Conservation (phyloP, 768 basidiomycete genomes). For the Xerocomus potaroensis region DNA sequence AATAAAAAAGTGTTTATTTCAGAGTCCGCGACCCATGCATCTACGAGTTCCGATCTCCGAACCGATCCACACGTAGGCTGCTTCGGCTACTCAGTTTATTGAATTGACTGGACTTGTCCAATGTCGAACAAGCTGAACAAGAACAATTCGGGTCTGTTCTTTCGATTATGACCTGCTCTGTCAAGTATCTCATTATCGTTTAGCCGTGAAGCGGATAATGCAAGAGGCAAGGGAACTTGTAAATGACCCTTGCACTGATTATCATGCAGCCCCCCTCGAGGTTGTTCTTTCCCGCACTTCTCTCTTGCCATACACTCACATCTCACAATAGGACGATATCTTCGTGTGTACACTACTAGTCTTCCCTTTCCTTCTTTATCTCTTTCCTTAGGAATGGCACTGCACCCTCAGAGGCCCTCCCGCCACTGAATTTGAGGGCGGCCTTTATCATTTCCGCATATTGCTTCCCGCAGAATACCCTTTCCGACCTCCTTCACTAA, state of each 20-base stretch:
- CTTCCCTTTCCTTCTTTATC: constrained; percentile 19
- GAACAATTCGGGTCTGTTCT: constrained; percentile 75
- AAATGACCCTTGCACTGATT: constrained; percentile 81
- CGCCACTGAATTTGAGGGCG: constrained; percentile 90
- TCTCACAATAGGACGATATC: constrained; percentile 65
- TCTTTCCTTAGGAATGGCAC: constrained; percentile 77
- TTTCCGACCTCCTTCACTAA: constrained; percentile 92
- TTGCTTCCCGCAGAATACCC: constrained; percentile 91
- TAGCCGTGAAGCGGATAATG: constrained; percentile 95
- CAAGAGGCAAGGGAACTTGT: constrained; percentile 90
- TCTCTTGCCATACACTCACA: constrained; percentile 8
- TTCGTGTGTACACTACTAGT: constrained; percentile 52
- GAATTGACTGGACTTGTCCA: no score
- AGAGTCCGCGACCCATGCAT: neutral
- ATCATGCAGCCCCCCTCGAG: constrained; percentile 75
- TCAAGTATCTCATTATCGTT: neutral
- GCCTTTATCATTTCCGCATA: constrained; percentile 94
- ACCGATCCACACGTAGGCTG: neutral
- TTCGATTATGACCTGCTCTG: neutral
- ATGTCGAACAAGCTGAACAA: no score
- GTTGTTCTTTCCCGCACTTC: constrained; percentile 38
- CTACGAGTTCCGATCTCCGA: constrained; percentile 15
- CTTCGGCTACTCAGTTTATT: neutral
- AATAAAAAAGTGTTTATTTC: neutral
- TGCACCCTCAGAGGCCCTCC: constrained; percentile 90